Percentiles rank a stretch among this genome's conserved stretches.
Conservation (phyloP, 202 grass and related monocot species). For the Elaeis oleifera region DNA sequence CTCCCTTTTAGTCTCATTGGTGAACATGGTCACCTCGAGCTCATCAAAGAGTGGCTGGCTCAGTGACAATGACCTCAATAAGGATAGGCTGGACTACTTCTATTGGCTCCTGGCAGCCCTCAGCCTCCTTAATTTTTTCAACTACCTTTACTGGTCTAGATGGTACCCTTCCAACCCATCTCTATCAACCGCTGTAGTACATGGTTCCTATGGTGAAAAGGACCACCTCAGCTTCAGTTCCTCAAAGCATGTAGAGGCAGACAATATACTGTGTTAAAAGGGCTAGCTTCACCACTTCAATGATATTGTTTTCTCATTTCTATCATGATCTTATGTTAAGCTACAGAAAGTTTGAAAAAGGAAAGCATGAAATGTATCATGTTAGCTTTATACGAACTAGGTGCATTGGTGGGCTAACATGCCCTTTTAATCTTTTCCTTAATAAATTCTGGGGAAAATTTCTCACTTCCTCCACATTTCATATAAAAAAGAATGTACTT, state of each 20-base stretch:
- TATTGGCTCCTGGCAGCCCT: constrained; percentile 19
- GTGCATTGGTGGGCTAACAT: too few relatives aligned
- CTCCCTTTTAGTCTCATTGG: constrained; percentile 10
- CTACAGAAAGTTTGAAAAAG: neutral
- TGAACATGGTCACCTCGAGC: constrained; percentile 15
- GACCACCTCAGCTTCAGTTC: neutral
- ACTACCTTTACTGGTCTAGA: constrained; percentile 8
- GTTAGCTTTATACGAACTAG: too few relatives aligned
- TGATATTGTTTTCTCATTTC: neutral
- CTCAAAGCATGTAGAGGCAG: constrained; percentile 15
- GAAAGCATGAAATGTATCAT: neutral
- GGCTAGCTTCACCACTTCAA: neutral
- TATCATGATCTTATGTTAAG: neutral
- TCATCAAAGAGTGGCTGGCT: constrained; percentile 10
- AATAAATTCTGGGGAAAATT: too few relatives aligned
- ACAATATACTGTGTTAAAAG: constrained; percentile 1
- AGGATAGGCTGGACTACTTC: constrained; percentile 17
- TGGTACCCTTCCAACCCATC: constrained; percentile 2
- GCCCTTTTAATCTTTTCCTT: too few relatives aligned
- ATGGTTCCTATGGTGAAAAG: neutral
- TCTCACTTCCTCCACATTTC: too few relatives aligned
- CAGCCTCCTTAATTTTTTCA: constrained; percentile 14
- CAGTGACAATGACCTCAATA: constrained; percentile 14
- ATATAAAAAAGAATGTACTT: too few relatives aligned
- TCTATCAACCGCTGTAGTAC: neutral